phyloP scores from a whole-genome alignment of 306 rosid species.

The Senna siamea region DNA sequence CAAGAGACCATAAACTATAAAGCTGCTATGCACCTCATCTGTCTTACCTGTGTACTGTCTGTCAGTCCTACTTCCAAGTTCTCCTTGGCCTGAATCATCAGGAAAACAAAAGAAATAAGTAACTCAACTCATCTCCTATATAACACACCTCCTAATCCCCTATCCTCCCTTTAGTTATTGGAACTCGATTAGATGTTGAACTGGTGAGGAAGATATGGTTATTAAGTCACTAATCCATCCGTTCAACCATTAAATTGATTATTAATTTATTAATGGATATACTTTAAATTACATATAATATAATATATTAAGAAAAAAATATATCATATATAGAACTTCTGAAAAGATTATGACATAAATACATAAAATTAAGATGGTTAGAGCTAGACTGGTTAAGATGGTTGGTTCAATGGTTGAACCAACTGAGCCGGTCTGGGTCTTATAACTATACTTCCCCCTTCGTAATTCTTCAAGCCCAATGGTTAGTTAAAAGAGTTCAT shows the following conservation, averaged over 20 bases:
- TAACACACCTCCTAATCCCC: conserved; percentile 24
- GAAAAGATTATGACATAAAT: no score
- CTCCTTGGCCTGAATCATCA: conserved; percentile 89
- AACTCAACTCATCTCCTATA: conserved; percentile 25
- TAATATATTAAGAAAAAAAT: not conserved
- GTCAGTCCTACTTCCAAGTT: conserved; percentile 66
- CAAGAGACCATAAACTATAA: conserved; percentile 39
- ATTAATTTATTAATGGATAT: not conserved
- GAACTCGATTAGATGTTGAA: not conserved
- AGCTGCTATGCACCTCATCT: conserved; percentile 34
- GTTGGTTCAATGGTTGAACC: not conserved
- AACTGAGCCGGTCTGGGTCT: not conserved
- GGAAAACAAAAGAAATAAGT: conserved; percentile 43
- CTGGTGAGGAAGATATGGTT: no score
- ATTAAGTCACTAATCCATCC: not conserved
- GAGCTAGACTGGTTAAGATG: not conserved
- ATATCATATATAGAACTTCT: no score
- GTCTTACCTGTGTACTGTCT: conserved; percentile 38
- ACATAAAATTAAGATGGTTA: no score
- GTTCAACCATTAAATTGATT: no score
- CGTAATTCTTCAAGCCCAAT: conserved; percentile 24
- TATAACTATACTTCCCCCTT: conserved; percentile 17
- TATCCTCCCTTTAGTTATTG: conserved; percentile 14
- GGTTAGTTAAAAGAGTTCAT: conserved; percentile 59
- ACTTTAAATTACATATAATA: not conserved